Conservation (phyloP, 169 alveolate species). For the Eimeria brunetti region DNA sequence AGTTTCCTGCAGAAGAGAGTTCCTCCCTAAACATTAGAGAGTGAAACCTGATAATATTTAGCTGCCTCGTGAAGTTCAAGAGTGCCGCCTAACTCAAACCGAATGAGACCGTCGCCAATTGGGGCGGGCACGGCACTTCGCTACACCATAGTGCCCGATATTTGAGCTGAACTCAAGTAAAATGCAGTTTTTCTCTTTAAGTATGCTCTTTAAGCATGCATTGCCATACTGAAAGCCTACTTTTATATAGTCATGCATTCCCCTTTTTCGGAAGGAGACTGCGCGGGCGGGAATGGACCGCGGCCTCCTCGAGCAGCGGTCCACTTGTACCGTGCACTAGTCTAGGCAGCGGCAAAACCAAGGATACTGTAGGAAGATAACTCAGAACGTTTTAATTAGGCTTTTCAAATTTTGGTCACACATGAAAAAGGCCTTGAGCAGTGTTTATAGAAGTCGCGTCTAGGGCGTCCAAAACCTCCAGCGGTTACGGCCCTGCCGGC, state of each 20-base stretch:
- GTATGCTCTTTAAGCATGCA: not conserved
- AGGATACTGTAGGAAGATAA: not conserved
- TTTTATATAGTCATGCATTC: not conserved
- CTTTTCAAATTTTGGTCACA: not conserved
- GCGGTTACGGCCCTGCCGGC: constrained; percentile 32
- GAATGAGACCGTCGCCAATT: not conserved
- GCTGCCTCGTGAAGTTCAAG: not conserved
- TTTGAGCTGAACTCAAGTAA: not conserved
- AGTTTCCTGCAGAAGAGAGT: not conserved
- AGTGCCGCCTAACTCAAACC: constrained; percentile 12
- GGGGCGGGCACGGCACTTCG: not conserved
- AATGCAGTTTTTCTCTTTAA: not conserved
- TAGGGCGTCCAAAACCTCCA: not conserved
- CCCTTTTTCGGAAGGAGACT: not conserved
- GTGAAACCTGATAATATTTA: not conserved
- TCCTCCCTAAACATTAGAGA: not conserved
- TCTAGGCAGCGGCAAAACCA: not conserved
- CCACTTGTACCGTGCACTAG: not conserved
- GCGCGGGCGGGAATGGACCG: constrained; percentile 6
- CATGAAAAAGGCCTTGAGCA: not conserved
- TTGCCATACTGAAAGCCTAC: not conserved
- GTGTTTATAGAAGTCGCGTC: too few relatives aligned
- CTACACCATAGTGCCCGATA: not conserved
- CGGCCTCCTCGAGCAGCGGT: not conserved
- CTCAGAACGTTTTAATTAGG: not conserved